Evolutionary conservation across 345 rosid species (phyloP).

Genomic region (Viola odorata): DNA sequence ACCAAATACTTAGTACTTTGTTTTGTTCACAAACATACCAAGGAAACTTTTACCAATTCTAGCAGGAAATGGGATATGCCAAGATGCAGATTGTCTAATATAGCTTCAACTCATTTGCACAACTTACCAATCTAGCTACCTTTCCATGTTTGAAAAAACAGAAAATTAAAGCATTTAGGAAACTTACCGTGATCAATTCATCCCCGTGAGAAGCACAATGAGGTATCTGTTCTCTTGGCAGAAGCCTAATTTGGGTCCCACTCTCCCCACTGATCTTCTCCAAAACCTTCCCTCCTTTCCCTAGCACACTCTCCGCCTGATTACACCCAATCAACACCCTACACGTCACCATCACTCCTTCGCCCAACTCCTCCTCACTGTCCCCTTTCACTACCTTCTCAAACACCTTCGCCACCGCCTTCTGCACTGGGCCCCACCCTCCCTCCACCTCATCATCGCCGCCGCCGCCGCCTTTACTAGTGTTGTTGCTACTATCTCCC

Average conservation of each 20-base stretch:
- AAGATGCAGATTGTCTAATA: too few species aligned
- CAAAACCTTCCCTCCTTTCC: slow-evolving; percentile 42
- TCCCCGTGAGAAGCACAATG: slow-evolving; percentile 51
- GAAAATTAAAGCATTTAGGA: too few species aligned
- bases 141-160: too few species aligned
- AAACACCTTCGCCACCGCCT: slow-evolving; percentile 52
- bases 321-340: slow-evolving; percentile 45
- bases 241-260: slow-evolving; percentile 40
- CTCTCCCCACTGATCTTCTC: slow-evolving; percentile 54
- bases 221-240: slow-evolving; percentile 44
- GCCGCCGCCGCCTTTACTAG: background rate
- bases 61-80: too few species aligned
- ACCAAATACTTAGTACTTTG: too few species aligned
- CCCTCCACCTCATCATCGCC: slow-evolving; percentile 22
- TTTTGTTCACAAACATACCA: too few species aligned
- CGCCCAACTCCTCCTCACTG: slow-evolving; percentile 31
- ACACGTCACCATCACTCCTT: slow-evolving; percentile 35
- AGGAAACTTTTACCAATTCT: too few species aligned
- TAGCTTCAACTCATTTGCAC: too few species aligned
- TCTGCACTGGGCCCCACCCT: slow-evolving; percentile 40
- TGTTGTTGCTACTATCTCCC: background rate
- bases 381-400: slow-evolving; percentile 58
- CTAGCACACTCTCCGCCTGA: slow-evolving; percentile 39
- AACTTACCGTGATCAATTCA: slow-evolving; percentile 49
- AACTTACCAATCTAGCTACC: too few species aligned